Base-by-base conservation (phyloP, 208 protist species). In the Acanthamoeba castellanii region DNA sequence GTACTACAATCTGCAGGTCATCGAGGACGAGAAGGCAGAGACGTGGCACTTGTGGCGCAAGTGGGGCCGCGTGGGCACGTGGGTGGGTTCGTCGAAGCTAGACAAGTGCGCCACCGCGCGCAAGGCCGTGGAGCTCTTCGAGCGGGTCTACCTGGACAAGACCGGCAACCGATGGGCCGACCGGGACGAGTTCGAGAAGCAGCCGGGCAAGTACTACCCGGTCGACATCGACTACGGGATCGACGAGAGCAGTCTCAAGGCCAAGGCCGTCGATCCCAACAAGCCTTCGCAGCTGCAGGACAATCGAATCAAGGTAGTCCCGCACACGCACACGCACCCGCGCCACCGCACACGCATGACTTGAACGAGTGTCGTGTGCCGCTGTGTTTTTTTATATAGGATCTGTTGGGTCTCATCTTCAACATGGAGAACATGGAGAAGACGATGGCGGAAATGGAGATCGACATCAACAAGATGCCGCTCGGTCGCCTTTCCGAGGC, bases 381-480 rank as follows among this genome's bases (percentile, higher is more conserved):
- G 45, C 45, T 47, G 16, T 22, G 55, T 4, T 7, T 59, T 59
- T 0, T 59, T 25, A 2, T 57, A 0, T 59, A 66, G 81, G 30
- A 95, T 25, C 20, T 95, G 70, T 3, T 95, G 16, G 57, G 59
- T 6, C 85, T 95, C 55, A 88, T 95, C 52, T 95, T 95, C 74
- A 85, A 95, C 76, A 76, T 92, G 55, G 45, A 87, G 37, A 59
- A 37, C 55, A 92, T 92, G 78, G 50, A 70, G 50, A 76, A 93
- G 47, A 91, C 50, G 68, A 81, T 95, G 84, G 55, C 68, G 9
- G 95, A 96, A 55, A 70, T 96, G 74, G 95, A 96, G 45, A 96
- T 96, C 59, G 94, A 96, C 85, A 61, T 95, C 47, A 74, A 82
- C 57, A 95, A 96, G 52, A 94, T 96, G 95, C 96, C 96, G 34